Conservation (phyloP, 441 rosid species). For the Jatropha podagrica region DNA sequence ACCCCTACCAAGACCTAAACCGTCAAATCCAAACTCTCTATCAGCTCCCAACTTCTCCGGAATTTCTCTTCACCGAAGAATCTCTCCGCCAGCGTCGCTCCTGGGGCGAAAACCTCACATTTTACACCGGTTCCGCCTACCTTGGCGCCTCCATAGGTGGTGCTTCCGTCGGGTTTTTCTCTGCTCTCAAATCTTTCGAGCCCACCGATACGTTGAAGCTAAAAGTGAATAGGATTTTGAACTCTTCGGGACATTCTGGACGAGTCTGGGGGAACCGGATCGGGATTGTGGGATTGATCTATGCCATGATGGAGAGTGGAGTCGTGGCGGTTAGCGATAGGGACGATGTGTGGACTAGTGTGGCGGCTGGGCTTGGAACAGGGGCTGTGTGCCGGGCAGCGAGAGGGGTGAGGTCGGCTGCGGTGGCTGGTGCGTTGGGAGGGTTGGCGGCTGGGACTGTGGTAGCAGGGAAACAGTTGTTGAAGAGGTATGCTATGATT, state of each 20-base stretch:
- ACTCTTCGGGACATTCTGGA: constrained; percentile 77
- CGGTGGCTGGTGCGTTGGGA: constrained; percentile 93
- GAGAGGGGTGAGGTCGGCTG: constrained; percentile 86
- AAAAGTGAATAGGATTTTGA: constrained; percentile 69
- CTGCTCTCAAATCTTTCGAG: constrained; percentile 69
- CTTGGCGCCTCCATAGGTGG: constrained; percentile 67
- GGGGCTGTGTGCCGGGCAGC: constrained; percentile 92
- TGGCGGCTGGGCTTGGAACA: constrained; percentile 84
- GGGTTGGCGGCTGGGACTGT: constrained; percentile 78
- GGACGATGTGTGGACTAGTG: constrained; percentile 92
- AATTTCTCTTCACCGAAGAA: constrained; percentile 86
- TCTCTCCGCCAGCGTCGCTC: constrained; percentile 80
- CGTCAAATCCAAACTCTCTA: constrained; percentile 54
- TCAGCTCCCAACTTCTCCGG: constrained; percentile 92
- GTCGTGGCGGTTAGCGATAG: constrained; percentile 58
- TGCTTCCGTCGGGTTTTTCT: constrained; percentile 49
- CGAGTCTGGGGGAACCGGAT: constrained; percentile 80
- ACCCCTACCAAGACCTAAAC: constrained; percentile 76
- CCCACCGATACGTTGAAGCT: constrained; percentile 76
- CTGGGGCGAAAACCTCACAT: constrained; percentile 96
- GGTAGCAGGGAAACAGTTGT: constrained; percentile 73
- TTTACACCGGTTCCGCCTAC: constrained; percentile 83
- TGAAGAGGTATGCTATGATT: constrained; percentile 80
- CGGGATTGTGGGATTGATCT: constrained; percentile 77
- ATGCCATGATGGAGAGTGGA: constrained; percentile 80